Evolutionary conservation across 2,329 filamentous ascomycete genomes (phyloP).

Genomic region (Cladophialophora psammophila): DNA sequence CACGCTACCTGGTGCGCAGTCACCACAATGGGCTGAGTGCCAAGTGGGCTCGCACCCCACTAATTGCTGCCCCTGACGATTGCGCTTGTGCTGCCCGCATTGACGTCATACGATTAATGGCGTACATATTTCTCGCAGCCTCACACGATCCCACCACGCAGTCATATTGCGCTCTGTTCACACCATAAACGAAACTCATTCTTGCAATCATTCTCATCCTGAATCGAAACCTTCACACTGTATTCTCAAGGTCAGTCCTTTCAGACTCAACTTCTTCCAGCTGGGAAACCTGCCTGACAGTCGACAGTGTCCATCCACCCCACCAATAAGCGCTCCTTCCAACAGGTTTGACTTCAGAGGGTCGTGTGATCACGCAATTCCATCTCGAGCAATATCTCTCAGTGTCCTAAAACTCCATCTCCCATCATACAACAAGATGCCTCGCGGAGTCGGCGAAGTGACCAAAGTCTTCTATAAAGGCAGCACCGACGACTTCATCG

Average conservation of each 20-base stretch:
- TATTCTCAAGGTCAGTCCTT: background rate
- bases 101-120: slow-evolving; percentile 16
- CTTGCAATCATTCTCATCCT: background rate
- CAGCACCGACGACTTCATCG: slow-evolving; percentile 70
- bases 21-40: background rate
- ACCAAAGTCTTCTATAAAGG: slow-evolving; percentile 89
- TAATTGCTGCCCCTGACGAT: slow-evolving; percentile 22
- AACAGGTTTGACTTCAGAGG: background rate
- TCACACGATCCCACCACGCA: slow-evolving; percentile 5
- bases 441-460: slow-evolving; percentile 73
- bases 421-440: slow-evolving; percentile 58
- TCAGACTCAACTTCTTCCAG: background rate
- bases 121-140: background rate
- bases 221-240: background rate
- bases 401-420: background rate
- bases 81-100: slow-evolving; percentile 2
- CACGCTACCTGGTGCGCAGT: slow-evolving; percentile 2
- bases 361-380: slow-evolving; percentile 18
- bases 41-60: background rate
- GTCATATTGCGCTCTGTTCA: slow-evolving; percentile 5
- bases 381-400: background rate
- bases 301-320: background rate
- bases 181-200: background rate
- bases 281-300: background rate
- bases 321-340: background rate